phyloP scores from a whole-genome alignment of 1,284 basidiomycete species.

The Peniophora sp. region DNA sequence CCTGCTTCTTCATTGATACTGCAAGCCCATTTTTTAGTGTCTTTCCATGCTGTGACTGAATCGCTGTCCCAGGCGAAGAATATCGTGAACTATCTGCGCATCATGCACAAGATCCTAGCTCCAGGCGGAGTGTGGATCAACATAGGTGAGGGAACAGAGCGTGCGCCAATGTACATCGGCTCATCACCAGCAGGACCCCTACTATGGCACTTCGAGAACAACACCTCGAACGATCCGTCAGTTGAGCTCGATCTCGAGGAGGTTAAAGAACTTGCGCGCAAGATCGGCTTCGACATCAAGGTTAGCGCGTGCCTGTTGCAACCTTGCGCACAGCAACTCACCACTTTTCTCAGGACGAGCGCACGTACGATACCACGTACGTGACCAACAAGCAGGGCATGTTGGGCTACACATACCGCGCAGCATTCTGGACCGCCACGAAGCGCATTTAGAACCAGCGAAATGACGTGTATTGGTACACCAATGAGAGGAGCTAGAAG shows the following conservation, averaged over 20 bases:
- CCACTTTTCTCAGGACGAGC: slow-evolving; percentile 57
- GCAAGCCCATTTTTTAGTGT: slow-evolving; percentile 30
- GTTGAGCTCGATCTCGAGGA: slow-evolving; percentile 89
- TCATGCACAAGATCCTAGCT: slow-evolving; percentile 73
- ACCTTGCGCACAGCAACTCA: neutral
- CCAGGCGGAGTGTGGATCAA: slow-evolving; percentile 91
- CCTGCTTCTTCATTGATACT: slow-evolving; percentile 98
- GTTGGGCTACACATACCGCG: slow-evolving; percentile 84
- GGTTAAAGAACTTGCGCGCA: slow-evolving; percentile 66
- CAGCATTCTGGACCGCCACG: slow-evolving; percentile 81
- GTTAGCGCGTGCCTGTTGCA: slow-evolving; percentile 35
- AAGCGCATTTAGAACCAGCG: slow-evolving; percentile 27
- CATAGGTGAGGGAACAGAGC: slow-evolving; percentile 39
- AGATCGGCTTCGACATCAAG: slow-evolving; percentile 78
- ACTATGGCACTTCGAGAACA: slow-evolving; percentile 52
- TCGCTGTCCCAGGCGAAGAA: slow-evolving; percentile 66
- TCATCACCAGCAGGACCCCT: slow-evolving; percentile 48
- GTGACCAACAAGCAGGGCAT: slow-evolving; percentile 79
- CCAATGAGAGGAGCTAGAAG: too few species aligned
- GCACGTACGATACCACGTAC: slow-evolving; percentile 77
- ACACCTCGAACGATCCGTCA: slow-evolving; percentile 64
- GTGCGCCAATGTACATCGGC: neutral
- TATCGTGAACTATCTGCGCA: slow-evolving; percentile 82
- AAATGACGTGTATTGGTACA: too few species aligned
- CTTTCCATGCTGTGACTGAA: slow-evolving; percentile 26